A percentile compares a stretch with the other conserved stretches of the same genome.
Conservation (phyloP, 768 basidiomycete species). For the Lactarius vividus region DNA sequence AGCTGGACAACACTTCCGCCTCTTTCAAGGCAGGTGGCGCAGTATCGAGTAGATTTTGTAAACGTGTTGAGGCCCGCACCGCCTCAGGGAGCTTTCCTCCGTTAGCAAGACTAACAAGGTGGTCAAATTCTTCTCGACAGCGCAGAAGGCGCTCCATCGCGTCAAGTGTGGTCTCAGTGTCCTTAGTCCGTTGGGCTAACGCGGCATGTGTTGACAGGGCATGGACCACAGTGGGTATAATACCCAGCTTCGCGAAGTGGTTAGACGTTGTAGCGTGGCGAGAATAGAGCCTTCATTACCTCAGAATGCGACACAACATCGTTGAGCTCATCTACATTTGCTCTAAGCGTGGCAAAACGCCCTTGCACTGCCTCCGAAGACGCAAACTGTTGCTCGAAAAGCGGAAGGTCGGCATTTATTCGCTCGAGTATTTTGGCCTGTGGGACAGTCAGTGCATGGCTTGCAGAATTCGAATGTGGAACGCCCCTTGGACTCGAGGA, state of each 20-base stretch:
- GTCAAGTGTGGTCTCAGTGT: slow-evolving; percentile 50
- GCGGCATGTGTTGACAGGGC: slow-evolving; percentile 57
- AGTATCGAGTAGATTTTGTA: slow-evolving; percentile 45
- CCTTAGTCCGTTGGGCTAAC: slow-evolving; percentile 59
- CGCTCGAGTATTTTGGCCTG: slow-evolving; percentile 72
- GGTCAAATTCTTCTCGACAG: slow-evolving; percentile 48
- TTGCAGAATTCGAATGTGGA: neutral
- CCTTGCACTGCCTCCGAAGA: slow-evolving; percentile 64
- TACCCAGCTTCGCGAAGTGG: slow-evolving; percentile 52
- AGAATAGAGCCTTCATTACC: slow-evolving; percentile 40
- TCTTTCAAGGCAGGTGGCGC: slow-evolving; percentile 52
- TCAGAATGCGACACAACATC: slow-evolving; percentile 54
- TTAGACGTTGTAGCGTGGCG: slow-evolving; percentile 24
- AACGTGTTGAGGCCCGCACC: slow-evolving; percentile 41
- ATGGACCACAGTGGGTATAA: slow-evolving; percentile 57
- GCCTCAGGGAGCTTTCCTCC: slow-evolving; percentile 66
- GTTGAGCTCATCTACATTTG: slow-evolving; percentile 52
- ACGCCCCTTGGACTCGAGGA: slow-evolving; percentile 65
- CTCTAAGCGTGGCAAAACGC: slow-evolving; percentile 49
- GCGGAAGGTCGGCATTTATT: slow-evolving; percentile 59
- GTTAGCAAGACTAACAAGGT: slow-evolving; percentile 46
- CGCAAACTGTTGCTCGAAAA: slow-evolving; percentile 61
- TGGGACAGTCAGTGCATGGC: slow-evolving; percentile 2
- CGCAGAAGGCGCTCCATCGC: slow-evolving; percentile 54
- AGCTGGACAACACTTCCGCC: slow-evolving; percentile 50